These are phyloP conservation scores for Neonothopanus nambi DNA, from an alignment of 1,284 basidiomycete species.

Conservation along the genomic window DNA sequence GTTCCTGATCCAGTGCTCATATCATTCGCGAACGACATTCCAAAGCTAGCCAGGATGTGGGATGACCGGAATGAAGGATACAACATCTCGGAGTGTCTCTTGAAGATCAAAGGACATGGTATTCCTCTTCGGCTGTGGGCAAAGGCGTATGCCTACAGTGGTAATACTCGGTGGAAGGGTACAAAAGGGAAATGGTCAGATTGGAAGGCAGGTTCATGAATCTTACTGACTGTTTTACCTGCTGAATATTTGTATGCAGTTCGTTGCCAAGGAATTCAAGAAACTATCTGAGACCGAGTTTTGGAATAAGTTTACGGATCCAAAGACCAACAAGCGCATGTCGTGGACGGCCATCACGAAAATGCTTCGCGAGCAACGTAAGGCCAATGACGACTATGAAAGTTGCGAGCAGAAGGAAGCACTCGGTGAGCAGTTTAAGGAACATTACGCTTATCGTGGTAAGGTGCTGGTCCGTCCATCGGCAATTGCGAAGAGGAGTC, in stretches of 20 bases:
- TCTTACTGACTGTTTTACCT: no score
- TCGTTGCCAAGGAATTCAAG: not conserved
- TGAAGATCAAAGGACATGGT: constrained; percentile 1
- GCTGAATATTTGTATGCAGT: not conserved
- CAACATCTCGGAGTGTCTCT: not conserved
- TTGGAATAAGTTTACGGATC: not conserved
- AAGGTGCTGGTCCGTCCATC: not conserved
- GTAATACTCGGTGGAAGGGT: not conserved
- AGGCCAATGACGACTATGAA: not conserved
- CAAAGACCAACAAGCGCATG: not conserved
- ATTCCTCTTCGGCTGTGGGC: not conserved
- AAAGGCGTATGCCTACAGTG: not conserved
- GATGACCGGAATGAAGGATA: not conserved
- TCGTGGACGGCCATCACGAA: not conserved
- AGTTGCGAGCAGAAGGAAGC: not conserved
- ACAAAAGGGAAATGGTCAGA: not conserved
- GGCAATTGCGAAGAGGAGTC: not conserved
- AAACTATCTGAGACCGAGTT: not conserved
- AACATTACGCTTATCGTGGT: not conserved
- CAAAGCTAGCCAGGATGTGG: not conserved
- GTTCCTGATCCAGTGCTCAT: not conserved
- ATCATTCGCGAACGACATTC: not conserved
- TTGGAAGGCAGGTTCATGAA: not conserved
- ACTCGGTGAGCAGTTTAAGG: not conserved
- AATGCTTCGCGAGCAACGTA: not conserved